Base-by-base conservation (phyloP, 1,139 yeast species). In the Candida gigantensis region DNA sequence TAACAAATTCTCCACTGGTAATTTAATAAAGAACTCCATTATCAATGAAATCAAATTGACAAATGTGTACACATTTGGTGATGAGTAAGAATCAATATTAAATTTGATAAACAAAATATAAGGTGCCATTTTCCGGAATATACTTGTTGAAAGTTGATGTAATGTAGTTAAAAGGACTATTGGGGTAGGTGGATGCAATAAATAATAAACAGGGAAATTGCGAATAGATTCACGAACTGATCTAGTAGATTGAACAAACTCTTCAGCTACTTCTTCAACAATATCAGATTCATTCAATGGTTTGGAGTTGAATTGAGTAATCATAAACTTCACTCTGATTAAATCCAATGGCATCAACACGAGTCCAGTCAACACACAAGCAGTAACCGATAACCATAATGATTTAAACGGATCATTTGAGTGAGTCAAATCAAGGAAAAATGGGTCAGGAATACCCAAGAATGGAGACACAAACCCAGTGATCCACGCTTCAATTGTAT, bases 401-500 rank as follows among this genome's bases (percentile, higher is more conserved):
- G 95, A 81, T 35, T 75, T 68, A 40, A 79, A 64, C 1, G 95
- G 89, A 46, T 83, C 88, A 3, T 90, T 81, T 24, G 92, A 84
- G 53, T 85, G 95, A 18, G 88, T 74, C 44, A 87, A 74, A 48
- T 87, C 96, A 45, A 88, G 80, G 57, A 87, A 84, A 46, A 83
- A 81, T 1, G 97, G 96, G 55, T 89, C 97, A 0, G 96, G 96
- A n/a, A 88, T 78, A 11, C 87, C 85, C 39, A 87, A 63, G 36
- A 86, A 68, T 3, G 96, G 92, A 5, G 96, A 81, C 11, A 88
- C 59, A 49, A 90, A 79, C 5, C 96, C 96, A 0, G 95, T 83
- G 30, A 88, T 71, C 97, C 97, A 90, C 1, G 96, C 89, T 53
- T 87, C 95, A 34, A 89, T 67, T 1, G 95, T 85, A 40, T 81